A percentile compares a stretch with the other conserved stretches of the same genome.
Conservation (phyloP, 1,284 basidiomycete genomes). For the Apiotrichum brassicae region DNA sequence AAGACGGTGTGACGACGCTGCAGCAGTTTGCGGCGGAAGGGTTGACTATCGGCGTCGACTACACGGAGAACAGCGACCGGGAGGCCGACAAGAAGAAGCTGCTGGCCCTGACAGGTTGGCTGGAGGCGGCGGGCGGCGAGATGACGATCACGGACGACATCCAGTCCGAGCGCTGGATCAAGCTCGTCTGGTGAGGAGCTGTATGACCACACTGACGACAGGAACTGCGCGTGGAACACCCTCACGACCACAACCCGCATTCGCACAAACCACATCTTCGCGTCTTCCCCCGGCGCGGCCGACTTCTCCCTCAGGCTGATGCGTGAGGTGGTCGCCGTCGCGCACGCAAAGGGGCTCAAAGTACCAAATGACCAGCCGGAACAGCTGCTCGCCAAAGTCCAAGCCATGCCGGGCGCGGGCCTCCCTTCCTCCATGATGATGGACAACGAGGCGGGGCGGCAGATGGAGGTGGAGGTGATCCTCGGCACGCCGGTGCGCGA, state of each 20-base stretch:
- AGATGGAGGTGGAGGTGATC: constrained; percentile 41
- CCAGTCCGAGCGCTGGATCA: constrained; percentile 50
- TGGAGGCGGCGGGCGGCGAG: constrained; percentile 41
- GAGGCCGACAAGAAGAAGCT: constrained; percentile 34
- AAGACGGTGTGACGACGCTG: constrained; percentile 22
- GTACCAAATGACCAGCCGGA: constrained; percentile 41
- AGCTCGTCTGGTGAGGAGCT: constrained; percentile 44
- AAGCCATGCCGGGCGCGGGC: constrained; percentile 32
- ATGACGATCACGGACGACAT: constrained; percentile 48
- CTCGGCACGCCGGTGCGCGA: constrained; percentile 45
- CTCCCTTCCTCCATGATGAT: constrained; percentile 45
- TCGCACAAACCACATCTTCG: constrained; percentile 42
- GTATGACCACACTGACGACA: constrained; percentile 1
- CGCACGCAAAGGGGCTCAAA: constrained; percentile 43
- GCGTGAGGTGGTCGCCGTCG: constrained; percentile 44
- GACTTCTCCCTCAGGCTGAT: constrained; percentile 38
- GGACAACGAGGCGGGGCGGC: constrained; percentile 37
- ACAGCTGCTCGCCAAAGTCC: constrained; percentile 39
- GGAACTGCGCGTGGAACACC: constrained; percentile 43
- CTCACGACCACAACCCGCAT: constrained; percentile 40
- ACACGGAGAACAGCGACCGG: constrained; percentile 16
- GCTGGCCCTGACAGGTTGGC: constrained; percentile 35
- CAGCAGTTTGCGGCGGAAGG: constrained; percentile 45
- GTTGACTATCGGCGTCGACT: constrained; percentile 47
- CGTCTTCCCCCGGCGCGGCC: constrained; percentile 31